A percentile compares a stretch with the other conserved stretches of the same genome.
These are phyloP conservation scores for Phytophthora pseudosyringae DNA, from an alignment of 352 stramenopile species.

Conservation along the genomic window DNA sequence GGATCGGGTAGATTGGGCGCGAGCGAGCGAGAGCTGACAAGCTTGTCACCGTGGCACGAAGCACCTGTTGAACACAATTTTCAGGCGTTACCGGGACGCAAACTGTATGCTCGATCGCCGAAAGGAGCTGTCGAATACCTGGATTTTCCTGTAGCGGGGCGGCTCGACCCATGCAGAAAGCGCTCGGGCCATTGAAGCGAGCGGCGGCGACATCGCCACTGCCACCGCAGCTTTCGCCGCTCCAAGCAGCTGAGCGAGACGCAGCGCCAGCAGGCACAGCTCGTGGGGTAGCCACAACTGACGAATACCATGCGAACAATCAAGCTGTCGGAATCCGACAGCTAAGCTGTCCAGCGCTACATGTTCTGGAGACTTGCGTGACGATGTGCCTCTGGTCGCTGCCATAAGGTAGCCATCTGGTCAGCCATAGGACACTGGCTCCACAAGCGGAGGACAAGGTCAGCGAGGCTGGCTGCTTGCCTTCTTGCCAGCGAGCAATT, in stretches of 20 bases:
- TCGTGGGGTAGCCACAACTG: too few relatives aligned
- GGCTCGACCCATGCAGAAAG: constrained; percentile 7
- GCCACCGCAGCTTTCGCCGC: background rate
- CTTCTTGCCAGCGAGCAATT: too few relatives aligned
- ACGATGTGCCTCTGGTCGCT: constrained; percentile 8
- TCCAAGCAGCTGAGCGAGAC: constrained; percentile 15
- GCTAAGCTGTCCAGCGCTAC: too few relatives aligned
- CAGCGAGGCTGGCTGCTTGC: too few relatives aligned
- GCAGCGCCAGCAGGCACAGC: constrained; percentile 22
- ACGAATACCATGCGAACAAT: constrained; percentile 28
- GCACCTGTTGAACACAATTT: constrained; percentile 29
- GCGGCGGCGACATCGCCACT: background rate
- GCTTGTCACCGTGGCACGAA: constrained; percentile 10
- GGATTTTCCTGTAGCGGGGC: constrained; percentile 31
- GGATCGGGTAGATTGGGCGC: constrained; percentile 4
- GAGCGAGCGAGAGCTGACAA: background rate
- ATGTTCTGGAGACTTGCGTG: too few relatives aligned
- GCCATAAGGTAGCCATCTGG: constrained; percentile 38
- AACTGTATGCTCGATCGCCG: constrained; percentile 28
- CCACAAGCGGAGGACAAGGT: too few relatives aligned
- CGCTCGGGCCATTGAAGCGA: constrained; percentile 5
- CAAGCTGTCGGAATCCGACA: too few relatives aligned
- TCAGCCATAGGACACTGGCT: constrained; percentile 31
- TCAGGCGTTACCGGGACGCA: constrained; percentile 11
- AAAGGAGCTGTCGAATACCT: constrained; percentile 29